Evolutionary conservation across 352 stramenopile genomes (phyloP).

Genomic region (Pythium scleroteichum): DNA sequence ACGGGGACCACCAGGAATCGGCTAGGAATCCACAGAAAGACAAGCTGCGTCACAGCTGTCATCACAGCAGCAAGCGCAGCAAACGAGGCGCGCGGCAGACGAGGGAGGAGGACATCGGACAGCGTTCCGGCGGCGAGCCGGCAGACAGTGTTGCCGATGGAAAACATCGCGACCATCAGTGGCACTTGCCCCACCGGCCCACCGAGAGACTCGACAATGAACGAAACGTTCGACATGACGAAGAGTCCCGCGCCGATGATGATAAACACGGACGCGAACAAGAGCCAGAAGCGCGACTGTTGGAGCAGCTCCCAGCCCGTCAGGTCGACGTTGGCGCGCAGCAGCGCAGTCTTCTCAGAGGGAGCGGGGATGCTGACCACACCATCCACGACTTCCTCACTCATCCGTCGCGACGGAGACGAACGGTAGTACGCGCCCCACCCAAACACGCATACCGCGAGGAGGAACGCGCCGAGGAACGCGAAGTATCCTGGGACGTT

Average conservation of each 20-base stretch:
- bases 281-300: conserved; percentile 71
- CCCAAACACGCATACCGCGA: conserved; percentile 46
- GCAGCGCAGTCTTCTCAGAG: conserved; percentile 20
- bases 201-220: conserved; percentile 78
- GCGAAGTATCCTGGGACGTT: conserved; percentile 73
- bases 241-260: conserved; percentile 68
- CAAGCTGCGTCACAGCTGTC: conserved; percentile 44
- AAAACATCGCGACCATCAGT: conserved; percentile 77
- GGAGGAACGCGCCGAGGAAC: conserved; percentile 64
- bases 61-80: conserved; percentile 45
- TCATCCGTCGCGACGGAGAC: conserved; percentile 36
- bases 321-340: conserved; percentile 38
- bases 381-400: conserved; percentile 45
- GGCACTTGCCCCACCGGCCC: conserved; percentile 64
- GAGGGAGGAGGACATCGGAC: conserved; percentile 53
- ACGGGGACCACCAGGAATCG: conserved; percentile 54
- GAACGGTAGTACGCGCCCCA: conserved; percentile 51
- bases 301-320: conserved; percentile 55
- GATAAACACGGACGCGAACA: conserved; percentile 78
- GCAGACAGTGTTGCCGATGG: conserved; percentile 68
- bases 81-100: conserved; percentile 62
- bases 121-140: conserved; percentile 57
- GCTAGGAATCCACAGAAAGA: conserved; percentile 57
- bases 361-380: conserved; percentile 30
- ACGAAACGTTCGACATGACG: conserved; percentile 86